Percentiles rank a stretch among this genome's conserved stretches.
Conservation (phyloP, 441 rosid genomes). For the Cnidoscolus chayamansa region DNA sequence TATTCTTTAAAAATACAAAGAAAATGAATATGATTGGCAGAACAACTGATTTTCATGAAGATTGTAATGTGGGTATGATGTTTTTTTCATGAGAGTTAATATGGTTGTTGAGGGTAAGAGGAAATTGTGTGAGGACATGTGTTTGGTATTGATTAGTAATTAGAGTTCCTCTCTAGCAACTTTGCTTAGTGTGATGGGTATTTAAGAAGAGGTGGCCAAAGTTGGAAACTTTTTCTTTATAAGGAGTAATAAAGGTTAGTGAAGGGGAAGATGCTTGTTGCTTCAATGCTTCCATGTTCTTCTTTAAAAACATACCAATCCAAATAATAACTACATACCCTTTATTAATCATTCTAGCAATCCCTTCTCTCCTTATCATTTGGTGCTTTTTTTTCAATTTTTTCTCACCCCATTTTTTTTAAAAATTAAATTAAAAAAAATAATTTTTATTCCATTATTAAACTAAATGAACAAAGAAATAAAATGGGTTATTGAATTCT, state of each 20-base stretch:
- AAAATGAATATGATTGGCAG: no score
- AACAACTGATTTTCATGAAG: neutral
- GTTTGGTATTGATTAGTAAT: constrained; percentile 7
- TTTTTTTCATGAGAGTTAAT: neutral
- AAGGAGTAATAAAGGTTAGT: constrained; percentile 6
- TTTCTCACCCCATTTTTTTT: neutral
- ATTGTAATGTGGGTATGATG: neutral
- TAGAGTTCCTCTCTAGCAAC: constrained; percentile 6
- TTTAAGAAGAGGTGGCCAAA: neutral
- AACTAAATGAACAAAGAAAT: no score
- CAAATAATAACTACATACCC: no score
- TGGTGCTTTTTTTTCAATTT: no score
- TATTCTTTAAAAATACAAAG: no score
- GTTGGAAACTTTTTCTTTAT: constrained; percentile 1
- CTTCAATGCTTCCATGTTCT: neutral
- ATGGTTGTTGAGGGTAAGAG: constrained; percentile 15
- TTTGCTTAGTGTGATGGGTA: neutral
- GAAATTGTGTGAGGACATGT: neutral
- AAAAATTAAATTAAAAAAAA: neutral
- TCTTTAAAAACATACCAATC: no score
- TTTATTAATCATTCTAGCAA: no score
- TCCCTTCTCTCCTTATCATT: no score
- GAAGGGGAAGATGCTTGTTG: neutral
- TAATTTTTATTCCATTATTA: no score
- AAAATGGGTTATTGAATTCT: no score